These are phyloP conservation scores for Nepenthes gracilis DNA, from an alignment of 148 eudicot species.

Conservation along the genomic window DNA sequence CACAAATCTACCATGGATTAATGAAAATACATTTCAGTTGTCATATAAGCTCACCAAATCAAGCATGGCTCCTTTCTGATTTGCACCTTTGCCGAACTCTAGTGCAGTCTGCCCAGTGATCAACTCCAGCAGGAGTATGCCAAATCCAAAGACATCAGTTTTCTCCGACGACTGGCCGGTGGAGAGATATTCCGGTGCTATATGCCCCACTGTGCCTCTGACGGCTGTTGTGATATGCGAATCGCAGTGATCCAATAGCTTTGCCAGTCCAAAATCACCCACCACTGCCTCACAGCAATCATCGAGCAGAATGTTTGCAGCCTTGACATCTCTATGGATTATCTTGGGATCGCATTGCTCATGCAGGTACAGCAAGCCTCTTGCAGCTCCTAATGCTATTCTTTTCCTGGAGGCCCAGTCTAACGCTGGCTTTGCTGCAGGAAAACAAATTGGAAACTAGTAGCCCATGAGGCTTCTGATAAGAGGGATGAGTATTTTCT, in stretches of 20 bases:
- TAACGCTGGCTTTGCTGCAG: conserved; percentile 70
- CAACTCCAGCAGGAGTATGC: conserved; percentile 66
- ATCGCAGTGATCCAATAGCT: conserved; percentile 71
- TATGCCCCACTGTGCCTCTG: conserved; percentile 75
- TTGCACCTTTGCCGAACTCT: conserved; percentile 69
- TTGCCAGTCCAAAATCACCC: conserved; percentile 82
- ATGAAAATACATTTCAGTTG: conserved; percentile 1
- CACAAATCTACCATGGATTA: not conserved
- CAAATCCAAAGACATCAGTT: conserved; percentile 79
- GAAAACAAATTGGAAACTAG: not conserved
- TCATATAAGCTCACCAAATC: conserved; percentile 46
- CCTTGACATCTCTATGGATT: conserved; percentile 94
- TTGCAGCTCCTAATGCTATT: conserved; percentile 84
- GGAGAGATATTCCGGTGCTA: conserved; percentile 79
- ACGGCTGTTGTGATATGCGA: conserved; percentile 83
- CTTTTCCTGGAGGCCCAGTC: conserved; percentile 86
- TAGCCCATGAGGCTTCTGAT: not conserved
- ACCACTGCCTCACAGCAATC: conserved; percentile 86
- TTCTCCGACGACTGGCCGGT: conserved; percentile 88
- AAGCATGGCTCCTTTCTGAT: conserved; percentile 76
- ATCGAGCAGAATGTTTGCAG: conserved; percentile 89
- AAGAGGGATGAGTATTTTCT: not conserved
- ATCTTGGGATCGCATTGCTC: conserved; percentile 99
- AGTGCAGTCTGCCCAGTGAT: conserved; percentile 79
- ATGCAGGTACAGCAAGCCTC: conserved; percentile 84